Evolutionary conservation across 2,329 filamentous ascomycete species (phyloP).

Genomic region (Fusarium oligoseptatum): DNA sequence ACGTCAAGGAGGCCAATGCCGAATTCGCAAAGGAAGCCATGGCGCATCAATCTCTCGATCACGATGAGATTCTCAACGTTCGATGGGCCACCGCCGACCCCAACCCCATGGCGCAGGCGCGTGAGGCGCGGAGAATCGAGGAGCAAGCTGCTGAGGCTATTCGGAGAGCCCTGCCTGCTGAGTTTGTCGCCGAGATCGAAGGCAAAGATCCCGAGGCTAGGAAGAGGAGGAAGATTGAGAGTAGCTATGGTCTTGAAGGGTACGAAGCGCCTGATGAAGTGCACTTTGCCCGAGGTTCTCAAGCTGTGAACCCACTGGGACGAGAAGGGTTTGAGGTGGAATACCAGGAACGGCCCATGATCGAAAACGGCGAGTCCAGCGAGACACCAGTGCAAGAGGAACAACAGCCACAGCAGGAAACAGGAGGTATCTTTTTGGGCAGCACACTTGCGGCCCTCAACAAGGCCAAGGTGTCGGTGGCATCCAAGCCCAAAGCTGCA

Average conservation of each 20-base stretch:
- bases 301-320: conserved; percentile 72
- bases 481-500: conserved; percentile 66
- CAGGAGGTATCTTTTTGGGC: conserved; percentile 80
- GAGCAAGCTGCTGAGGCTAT: conserved; percentile 98
- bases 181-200: conserved; percentile 94
- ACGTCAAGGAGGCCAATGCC: conserved; percentile 88
- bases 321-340: conserved; percentile 73
- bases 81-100: conserved; percentile 97
- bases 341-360: conserved; percentile 70
- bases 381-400: conserved; percentile 50
- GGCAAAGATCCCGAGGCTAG: conserved; percentile 87
- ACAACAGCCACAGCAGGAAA: conserved; percentile 54
- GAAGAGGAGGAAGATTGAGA: conserved; percentile 91
- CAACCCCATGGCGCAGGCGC: conserved; percentile 93
- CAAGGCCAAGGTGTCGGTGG: conserved; percentile 65
- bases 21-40: conserved; percentile 96
- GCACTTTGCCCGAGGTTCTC: conserved; percentile 86
- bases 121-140: conserved; percentile 89
- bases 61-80: conserved; percentile 93
- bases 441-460: conserved; percentile 86
- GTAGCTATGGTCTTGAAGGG: conserved; percentile 87
- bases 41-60: conserved; percentile 92
- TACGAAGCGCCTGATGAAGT: conserved; percentile 96
- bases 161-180: conserved; percentile 85
- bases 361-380: conserved; percentile 67